Percentiles rank a stretch among this genome's conserved stretches.
phyloP scores from a whole-genome alignment of 306 rosid genomes.

The Cicer judaicum region DNA sequence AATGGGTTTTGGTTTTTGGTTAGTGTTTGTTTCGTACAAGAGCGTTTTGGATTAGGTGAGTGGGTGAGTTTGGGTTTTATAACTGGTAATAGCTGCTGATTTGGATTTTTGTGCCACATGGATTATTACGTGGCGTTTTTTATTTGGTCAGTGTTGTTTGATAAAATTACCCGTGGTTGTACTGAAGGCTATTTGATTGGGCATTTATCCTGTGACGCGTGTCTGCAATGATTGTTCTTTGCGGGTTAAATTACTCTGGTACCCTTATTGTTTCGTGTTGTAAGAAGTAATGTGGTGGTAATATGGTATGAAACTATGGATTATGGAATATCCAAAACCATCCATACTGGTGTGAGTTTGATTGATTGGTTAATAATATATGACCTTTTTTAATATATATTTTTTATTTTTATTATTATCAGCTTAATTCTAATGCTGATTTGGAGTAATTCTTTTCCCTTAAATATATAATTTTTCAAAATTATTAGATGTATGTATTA shows the following conservation, averaged over 20 bases:
- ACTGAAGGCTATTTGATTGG: slow-evolving; percentile 5
- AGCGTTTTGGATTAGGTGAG: slow-evolving; percentile 44
- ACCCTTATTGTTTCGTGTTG: background rate
- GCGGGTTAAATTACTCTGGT: background rate
- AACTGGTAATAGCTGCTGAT: slow-evolving; percentile 52
- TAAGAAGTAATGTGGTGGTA: background rate
- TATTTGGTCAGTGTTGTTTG: slow-evolving; percentile 38
- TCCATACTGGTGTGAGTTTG: background rate
- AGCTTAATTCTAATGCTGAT: too few relatives aligned
- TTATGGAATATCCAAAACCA: slow-evolving; percentile 22
- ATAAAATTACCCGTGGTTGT: slow-evolving; percentile 39
- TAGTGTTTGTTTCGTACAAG: slow-evolving; percentile 25
- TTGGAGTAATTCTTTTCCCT: too few relatives aligned
- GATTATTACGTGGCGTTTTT: slow-evolving; percentile 33
- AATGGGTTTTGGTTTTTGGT: background rate
- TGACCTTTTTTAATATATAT: background rate
- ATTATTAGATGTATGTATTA: too few relatives aligned
- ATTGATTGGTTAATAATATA: slow-evolving; percentile 2
- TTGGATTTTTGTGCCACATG: slow-evolving; percentile 52
- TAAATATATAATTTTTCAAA: too few relatives aligned
- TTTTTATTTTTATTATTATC: too few relatives aligned
- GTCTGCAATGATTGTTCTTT: slow-evolving; percentile 11
- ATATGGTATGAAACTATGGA: slow-evolving; percentile 8
- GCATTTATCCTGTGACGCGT: slow-evolving; percentile 42
- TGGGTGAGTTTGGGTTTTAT: slow-evolving; percentile 49